Evolutionary conservation across 2,329 filamentous ascomycete genomes (phyloP).

Genomic region (Gaeumannomyces tritici): DNA sequence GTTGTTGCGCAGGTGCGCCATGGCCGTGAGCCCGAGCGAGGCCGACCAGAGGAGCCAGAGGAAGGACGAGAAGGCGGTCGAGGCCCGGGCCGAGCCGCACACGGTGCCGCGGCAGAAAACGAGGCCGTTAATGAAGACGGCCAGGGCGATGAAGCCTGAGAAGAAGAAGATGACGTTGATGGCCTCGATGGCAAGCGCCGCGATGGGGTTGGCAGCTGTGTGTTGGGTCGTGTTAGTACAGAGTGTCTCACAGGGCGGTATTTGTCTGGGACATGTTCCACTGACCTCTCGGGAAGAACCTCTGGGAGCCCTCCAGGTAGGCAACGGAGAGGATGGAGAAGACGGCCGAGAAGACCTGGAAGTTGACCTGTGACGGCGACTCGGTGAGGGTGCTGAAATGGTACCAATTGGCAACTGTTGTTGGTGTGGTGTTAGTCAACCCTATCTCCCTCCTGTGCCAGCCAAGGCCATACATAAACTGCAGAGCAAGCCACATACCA

Average conservation of each 20-base stretch:
- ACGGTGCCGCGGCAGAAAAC: slow-evolving; percentile 48
- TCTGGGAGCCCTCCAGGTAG: slow-evolving; percentile 41
- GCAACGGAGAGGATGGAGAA: slow-evolving; percentile 44
- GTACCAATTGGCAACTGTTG: slow-evolving; percentile 50
- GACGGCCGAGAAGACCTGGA: slow-evolving; percentile 44
- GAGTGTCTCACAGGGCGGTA: neutral
- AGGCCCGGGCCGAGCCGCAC: slow-evolving; percentile 44
- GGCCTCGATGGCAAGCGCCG: slow-evolving; percentile 37
- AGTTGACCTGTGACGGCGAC: slow-evolving; percentile 48
- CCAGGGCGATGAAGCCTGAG: slow-evolving; percentile 47
- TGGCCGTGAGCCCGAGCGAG: slow-evolving; percentile 33
- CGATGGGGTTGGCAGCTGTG: slow-evolving; percentile 36
- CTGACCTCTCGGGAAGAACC: slow-evolving; percentile 32
- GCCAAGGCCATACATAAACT: neutral
- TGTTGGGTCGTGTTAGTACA: neutral
- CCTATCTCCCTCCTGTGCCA: too few species aligned
- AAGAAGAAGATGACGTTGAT: slow-evolving; percentile 49
- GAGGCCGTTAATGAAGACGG: slow-evolving; percentile 45
- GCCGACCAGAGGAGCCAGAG: slow-evolving; percentile 44
- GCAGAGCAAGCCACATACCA: too few species aligned
- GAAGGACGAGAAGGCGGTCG: slow-evolving; percentile 43
- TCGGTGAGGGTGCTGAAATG: slow-evolving; percentile 41
- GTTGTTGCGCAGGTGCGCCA: slow-evolving; percentile 38
- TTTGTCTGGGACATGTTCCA: neutral
- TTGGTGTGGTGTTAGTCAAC: slow-evolving; percentile 10